Percentiles rank a stretch among this genome's conserved stretches.
Evolutionary conservation across 148 eudicot genomes (phyloP).

Genomic region (Silene conica): DNA sequence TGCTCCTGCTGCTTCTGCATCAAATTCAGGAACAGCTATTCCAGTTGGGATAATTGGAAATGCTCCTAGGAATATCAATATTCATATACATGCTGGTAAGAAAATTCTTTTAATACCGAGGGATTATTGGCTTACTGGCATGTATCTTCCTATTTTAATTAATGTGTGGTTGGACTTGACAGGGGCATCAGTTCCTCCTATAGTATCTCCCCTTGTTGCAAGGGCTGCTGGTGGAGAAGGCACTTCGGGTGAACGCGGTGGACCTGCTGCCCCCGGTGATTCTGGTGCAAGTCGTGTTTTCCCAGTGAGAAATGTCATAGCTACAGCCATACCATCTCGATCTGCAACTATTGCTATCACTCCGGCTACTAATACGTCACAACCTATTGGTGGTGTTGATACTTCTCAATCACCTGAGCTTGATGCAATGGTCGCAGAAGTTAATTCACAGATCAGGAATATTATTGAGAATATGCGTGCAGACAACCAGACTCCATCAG

Average conservation of each 20-base stretch:
- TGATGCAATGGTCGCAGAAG: slow-evolving; percentile 39
- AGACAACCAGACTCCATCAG: slow-evolving; percentile 43
- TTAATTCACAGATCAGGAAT: slow-evolving; percentile 47
- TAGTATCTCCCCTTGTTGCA: slow-evolving; percentile 55
- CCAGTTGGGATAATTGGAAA: slow-evolving; percentile 61
- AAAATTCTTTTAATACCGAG: not conserved
- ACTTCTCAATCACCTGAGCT: slow-evolving; percentile 40
- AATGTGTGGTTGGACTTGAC: slow-evolving; percentile 18
- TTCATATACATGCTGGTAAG: slow-evolving; percentile 93
- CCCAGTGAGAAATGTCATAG: slow-evolving; percentile 45
- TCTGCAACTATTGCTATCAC: slow-evolving; percentile 39
- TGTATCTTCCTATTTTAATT: not conserved
- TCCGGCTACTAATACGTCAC: slow-evolving; percentile 37
- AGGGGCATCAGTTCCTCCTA: slow-evolving; percentile 41
- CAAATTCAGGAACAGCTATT: slow-evolving; percentile 45
- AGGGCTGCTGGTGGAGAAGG: slow-evolving; percentile 60
- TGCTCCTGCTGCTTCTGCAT: slow-evolving; percentile 37
- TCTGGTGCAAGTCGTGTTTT: slow-evolving; percentile 38
- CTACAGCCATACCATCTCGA: slow-evolving; percentile 49
- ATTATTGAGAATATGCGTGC: slow-evolving; percentile 34
- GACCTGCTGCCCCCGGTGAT: slow-evolving; percentile 39
- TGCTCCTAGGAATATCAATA: slow-evolving; percentile 73
- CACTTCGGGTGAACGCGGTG: slow-evolving; percentile 42
- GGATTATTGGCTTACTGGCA: not conserved
- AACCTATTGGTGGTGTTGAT: slow-evolving; percentile 37